Evolutionary conservation across 495 filamentous ascomycete species (phyloP).

Genomic region (Trichoderma virens): DNA sequence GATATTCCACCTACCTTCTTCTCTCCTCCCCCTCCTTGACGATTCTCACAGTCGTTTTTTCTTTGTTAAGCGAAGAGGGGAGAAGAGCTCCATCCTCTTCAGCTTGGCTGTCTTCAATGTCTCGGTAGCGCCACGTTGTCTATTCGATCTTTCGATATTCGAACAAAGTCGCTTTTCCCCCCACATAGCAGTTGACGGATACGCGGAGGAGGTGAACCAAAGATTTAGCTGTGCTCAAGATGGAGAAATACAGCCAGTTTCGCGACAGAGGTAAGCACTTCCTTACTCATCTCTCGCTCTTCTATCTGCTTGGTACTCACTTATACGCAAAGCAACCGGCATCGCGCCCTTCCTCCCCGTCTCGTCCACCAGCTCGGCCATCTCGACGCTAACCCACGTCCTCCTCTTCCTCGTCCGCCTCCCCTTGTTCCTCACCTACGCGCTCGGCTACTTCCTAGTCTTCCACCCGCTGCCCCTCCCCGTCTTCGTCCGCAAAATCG

Average conservation of each 20-base stretch:
- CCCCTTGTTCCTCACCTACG: slow-evolving; percentile 64
- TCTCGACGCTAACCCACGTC: slow-evolving; percentile 54
- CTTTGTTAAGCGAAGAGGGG: background rate
- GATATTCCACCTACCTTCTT: background rate
- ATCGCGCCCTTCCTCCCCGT: slow-evolving; percentile 93
- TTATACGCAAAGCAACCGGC: slow-evolving; percentile 66
- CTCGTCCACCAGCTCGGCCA: slow-evolving; percentile 47
- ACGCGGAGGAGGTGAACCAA: background rate
- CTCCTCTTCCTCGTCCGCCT: slow-evolving; percentile 76
- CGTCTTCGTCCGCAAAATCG: slow-evolving; percentile 66
- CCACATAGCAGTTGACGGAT: background rate
- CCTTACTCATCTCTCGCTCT: background rate
- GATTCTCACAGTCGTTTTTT: background rate
- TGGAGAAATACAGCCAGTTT: slow-evolving; percentile 98
- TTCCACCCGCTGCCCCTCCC: slow-evolving; percentile 86
- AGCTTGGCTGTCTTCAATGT: background rate
- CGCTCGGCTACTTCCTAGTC: slow-evolving; percentile 64
- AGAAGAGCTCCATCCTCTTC: slow-evolving; percentile 2
- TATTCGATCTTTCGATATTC: background rate
- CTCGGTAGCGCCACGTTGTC: background rate
- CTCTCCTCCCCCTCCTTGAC: background rate
- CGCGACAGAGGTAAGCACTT: slow-evolving; percentile 69
- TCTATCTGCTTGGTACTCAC: background rate
- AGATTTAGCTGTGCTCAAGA: slow-evolving; percentile 25
- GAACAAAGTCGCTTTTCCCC: background rate